Evolutionary conservation across 495 filamentous ascomycete species (phyloP).

Genomic region (Penicillium cinerascens): DNA sequence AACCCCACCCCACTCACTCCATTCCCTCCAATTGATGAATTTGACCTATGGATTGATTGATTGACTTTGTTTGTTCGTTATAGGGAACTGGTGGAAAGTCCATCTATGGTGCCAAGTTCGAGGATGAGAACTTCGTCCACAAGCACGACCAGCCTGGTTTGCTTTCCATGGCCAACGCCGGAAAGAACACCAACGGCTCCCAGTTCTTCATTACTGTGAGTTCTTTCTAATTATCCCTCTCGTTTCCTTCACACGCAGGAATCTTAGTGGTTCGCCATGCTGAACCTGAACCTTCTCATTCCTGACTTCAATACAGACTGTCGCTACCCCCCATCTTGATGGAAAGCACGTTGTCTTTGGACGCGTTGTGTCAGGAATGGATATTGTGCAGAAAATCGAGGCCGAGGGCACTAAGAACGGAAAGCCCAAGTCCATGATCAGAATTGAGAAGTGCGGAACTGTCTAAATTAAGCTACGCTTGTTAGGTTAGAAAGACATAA

Average conservation of each 20-base stretch:
- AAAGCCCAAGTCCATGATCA: background rate
- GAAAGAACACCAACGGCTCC: conserved; percentile 72
- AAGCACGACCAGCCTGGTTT: conserved; percentile 79
- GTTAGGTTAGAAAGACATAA: background rate
- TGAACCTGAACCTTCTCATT: background rate
- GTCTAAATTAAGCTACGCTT: background rate
- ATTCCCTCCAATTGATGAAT: background rate
- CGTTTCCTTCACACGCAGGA: background rate
- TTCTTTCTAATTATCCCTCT: background rate
- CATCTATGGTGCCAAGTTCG: conserved; percentile 87
- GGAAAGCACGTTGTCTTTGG: conserved; percentile 91
- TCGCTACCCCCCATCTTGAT: conserved; percentile 75
- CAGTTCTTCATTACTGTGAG: conserved; percentile 85
- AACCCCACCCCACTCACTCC: background rate
- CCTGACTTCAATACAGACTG: conserved; percentile 12
- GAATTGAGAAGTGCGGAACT: background rate
- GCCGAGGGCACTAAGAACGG: background rate
- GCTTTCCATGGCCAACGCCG: conserved; percentile 88
- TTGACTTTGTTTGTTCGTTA: background rate
- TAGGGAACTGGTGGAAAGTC: conserved; percentile 83
- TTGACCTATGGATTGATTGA: background rate
- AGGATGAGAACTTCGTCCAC: conserved; percentile 78
- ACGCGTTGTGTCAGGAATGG: conserved; percentile 2
- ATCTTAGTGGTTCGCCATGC: background rate
- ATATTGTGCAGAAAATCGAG: background rate